A percentile compares a stretch with the other conserved stretches of the same genome.
Conservation (phyloP, 1,284 basidiomycete genomes). For the Fistulina hepatica region DNA sequence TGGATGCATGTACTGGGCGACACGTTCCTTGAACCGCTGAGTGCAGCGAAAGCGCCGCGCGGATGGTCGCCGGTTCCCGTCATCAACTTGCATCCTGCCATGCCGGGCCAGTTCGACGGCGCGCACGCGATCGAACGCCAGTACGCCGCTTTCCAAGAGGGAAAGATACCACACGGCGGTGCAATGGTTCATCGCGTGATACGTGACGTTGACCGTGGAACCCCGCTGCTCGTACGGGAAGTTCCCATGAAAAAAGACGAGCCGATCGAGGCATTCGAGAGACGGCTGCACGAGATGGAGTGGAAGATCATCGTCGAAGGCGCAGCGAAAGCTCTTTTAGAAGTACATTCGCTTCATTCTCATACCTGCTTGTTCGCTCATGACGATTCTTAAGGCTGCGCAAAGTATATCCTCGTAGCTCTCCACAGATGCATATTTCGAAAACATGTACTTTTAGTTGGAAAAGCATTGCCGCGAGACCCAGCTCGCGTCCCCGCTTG, state of each 20-base stretch:
- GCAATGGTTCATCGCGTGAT: slow-evolving; percentile 95
- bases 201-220: slow-evolving; percentile 86
- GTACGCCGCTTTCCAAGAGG: slow-evolving; percentile 78
- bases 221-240: slow-evolving; percentile 34
- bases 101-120: slow-evolving; percentile 93
- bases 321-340: slow-evolving; percentile 54
- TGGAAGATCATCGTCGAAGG: slow-evolving; percentile 63
- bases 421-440: no score
- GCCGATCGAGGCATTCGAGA: slow-evolving; percentile 1
- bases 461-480: no score
- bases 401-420: no score
- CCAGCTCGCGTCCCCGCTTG: no score
- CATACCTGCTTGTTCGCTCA: no score
- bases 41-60: slow-evolving; percentile 28
- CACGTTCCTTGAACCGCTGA: slow-evolving; percentile 42
- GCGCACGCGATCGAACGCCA: slow-evolving; percentile 84
- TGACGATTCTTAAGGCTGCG: no score
- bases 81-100: slow-evolving; percentile 94
- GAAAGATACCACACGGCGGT: slow-evolving; percentile 70
- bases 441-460: no score
- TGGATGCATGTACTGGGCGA: slow-evolving; percentile 91
- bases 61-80: slow-evolving; percentile 53
- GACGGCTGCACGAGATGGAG: slow-evolving; percentile 1
- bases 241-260: slow-evolving; percentile 41
- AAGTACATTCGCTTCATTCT: no score